These are phyloP conservation scores for Lodderomyces metapsilosis DNA, from an alignment of 1,139 yeast genomes.

Conservation along the genomic window DNA sequence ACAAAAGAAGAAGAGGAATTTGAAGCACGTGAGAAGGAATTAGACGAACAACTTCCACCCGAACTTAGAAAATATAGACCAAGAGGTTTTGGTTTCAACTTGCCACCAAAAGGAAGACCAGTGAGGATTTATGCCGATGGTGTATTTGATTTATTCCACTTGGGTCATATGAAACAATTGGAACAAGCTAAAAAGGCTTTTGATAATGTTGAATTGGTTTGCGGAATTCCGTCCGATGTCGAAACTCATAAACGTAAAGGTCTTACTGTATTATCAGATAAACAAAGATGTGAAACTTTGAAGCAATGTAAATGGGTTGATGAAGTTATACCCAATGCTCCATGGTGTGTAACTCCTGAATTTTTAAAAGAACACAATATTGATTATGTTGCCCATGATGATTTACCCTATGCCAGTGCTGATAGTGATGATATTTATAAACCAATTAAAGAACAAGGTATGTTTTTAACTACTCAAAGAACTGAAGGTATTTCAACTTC, in stretches of 20 bases:
- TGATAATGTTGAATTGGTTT: conserved; percentile 77
- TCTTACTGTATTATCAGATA: conserved; percentile 82
- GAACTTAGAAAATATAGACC: conserved; percentile 72
- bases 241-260: conserved; percentile 94
- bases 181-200: conserved; percentile 96
- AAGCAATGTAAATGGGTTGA: conserved; percentile 96
- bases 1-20: conserved; percentile 38
- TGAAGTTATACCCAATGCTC: conserved; percentile 90
- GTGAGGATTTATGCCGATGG: conserved; percentile 96
- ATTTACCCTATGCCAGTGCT: conserved; percentile 85
- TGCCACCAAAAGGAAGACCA: conserved; percentile 85
- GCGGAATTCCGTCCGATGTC: conserved; percentile 87
- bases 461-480: conserved; percentile 90
- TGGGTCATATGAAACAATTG: conserved; percentile 96
- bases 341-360: conserved; percentile 90
- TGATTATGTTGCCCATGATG: conserved; percentile 98
- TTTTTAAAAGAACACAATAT: conserved; percentile 76
- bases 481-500: conserved; percentile 96
- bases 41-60: conserved; percentile 61
- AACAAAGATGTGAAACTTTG: conserved; percentile 85
- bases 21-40: conserved; percentile 49
- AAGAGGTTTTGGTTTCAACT: conserved; percentile 63
- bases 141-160: conserved; percentile 91
- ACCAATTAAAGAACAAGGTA: conserved; percentile 87
- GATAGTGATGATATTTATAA: conserved; percentile 89